phyloP scores from a whole-genome alignment of 345 rosid species.

The Pistacia atlantica region DNA sequence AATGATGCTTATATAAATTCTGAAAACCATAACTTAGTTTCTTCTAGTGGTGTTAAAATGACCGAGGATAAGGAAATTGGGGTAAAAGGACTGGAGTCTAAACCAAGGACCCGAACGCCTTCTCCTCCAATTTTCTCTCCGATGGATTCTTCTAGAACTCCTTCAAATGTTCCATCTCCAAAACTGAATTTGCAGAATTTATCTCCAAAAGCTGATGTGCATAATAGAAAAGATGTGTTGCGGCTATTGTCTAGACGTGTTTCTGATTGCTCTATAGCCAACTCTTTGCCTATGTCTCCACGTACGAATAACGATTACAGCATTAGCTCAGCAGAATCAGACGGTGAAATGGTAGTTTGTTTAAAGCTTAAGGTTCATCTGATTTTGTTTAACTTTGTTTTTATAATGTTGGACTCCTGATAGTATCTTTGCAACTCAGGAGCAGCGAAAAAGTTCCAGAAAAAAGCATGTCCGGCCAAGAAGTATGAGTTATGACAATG shows the following conservation, averaged over 20 bases:
- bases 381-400: slow-evolving; percentile 9
- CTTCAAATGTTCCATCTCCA: slow-evolving; percentile 17
- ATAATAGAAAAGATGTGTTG: slow-evolving; percentile 35
- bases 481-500: slow-evolving; percentile 36
- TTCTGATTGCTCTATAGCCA: slow-evolving; percentile 23
- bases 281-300: slow-evolving; percentile 42
- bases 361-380: not conserved
- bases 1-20: slow-evolving; percentile 29
- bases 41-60: slow-evolving; percentile 26
- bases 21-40: slow-evolving; percentile 25
- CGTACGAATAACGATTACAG: slow-evolving; percentile 25
- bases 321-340: slow-evolving; percentile 46
- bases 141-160: slow-evolving; percentile 37
- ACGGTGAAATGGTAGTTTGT: slow-evolving; percentile 35
- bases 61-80: slow-evolving; percentile 20
- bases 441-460: slow-evolving; percentile 25
- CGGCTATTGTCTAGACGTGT: slow-evolving; percentile 35
- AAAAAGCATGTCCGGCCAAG: slow-evolving; percentile 19
- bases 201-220: slow-evolving; percentile 33
- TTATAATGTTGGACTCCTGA: slow-evolving; percentile 17
- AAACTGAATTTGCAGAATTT: slow-evolving; percentile 29
- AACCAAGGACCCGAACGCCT: slow-evolving; percentile 18
- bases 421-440: slow-evolving; percentile 24
- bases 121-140: slow-evolving; percentile 39
- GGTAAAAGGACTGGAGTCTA: slow-evolving; percentile 14